Evolutionary conservation across 169 alveolate species (phyloP), one percentile per base, ranked within the genome.

Genomic region (Eimeria sp.): DNA sequence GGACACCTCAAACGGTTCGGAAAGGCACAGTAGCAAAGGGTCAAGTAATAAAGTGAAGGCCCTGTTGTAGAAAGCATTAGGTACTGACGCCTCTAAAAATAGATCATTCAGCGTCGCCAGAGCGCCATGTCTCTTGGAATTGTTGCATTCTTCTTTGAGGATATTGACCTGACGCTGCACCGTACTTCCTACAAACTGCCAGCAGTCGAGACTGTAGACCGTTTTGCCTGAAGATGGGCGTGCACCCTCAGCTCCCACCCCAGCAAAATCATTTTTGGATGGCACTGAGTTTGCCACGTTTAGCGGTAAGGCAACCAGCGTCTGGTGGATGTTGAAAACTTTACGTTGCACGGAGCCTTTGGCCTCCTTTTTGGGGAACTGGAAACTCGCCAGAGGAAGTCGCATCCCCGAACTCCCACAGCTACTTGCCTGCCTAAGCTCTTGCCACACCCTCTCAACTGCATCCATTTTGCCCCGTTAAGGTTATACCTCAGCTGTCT

Each of bases 1-100:
- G 20, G 93, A 82, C 52, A 25, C 64, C 80, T 87, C 93, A 20
- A 83, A 37, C 27, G 93, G 93, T 20, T 87, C 93, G 60, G 93
- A 87, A 46, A 87, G 93, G 62, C 93, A 87, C 64, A 87, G 71
- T 30, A 87, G 83, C 18, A 87, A 68, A 11, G 93, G 82, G 27
- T 87, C 93, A 4, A 87, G 78, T 33, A 87, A 11, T 20, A 87
- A 43, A 62, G 62, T 27, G 74, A 87, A 87, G 13, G 93, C 83
- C 27, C 66, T 37, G 78, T 64, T 46, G 82, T 87, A 62, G 80
- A 87, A 87, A 64, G 37, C 66, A 43, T 52, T 52, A 11, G 93
- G 93, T 52, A 87, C 62, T 6, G 78, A 14, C n/a, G 82, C 82
- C 37, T 87, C 93, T 37, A 87, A 0, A 56, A 87, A 87, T 62